Evolutionary conservation across 1,284 basidiomycete genomes (phyloP), one percentile per base, ranked within the genome.

Genomic region (Malassezia arunalokei): DNA sequence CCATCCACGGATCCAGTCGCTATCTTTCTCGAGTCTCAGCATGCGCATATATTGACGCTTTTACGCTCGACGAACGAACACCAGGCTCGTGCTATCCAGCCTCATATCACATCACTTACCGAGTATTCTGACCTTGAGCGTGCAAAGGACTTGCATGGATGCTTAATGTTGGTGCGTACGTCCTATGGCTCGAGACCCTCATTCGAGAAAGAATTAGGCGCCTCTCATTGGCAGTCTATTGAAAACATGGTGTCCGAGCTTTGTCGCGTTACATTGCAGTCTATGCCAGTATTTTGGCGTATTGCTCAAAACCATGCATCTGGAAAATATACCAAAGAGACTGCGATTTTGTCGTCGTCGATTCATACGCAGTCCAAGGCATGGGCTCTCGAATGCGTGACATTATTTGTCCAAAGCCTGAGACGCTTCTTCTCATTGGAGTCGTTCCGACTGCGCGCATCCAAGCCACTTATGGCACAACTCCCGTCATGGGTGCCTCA

Each of bases 21-120:
- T 86, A 82, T 84, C 15, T 98, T 87, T 73, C 85, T 98, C 61
- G 92, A 96, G 66, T 83, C 83, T 50, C 91, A 96, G 62, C 89
- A 96, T 71, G 80, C 82, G 42, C 81, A 87, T 65, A 86, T 95
- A 46, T 76, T 89, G 58, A 80, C 83, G 30, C 80, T 83, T 56
- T 85, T 96, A 80, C 82, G 80, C 57, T 78, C 79, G 27, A 78
- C 82, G 0, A 85, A 65, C 28, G 54, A 51, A 41, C 17, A 33
- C 5, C 28, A 28, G 5, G 37, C 17, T 8, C 29, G 31, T 33
- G 43, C 47, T 24, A 28, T 27, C 30, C 27, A 38, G 35, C 28
- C 14, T 48, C 39, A 46, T 46, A 30, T 35, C 37, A 17, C 33
- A 17, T 35, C 5, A 15, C 17, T 1, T 4, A 28, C 29, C 8